Conservation (phyloP, 2,329 filamentous ascomycete genomes). For the Sporothrix phasma region DNA sequence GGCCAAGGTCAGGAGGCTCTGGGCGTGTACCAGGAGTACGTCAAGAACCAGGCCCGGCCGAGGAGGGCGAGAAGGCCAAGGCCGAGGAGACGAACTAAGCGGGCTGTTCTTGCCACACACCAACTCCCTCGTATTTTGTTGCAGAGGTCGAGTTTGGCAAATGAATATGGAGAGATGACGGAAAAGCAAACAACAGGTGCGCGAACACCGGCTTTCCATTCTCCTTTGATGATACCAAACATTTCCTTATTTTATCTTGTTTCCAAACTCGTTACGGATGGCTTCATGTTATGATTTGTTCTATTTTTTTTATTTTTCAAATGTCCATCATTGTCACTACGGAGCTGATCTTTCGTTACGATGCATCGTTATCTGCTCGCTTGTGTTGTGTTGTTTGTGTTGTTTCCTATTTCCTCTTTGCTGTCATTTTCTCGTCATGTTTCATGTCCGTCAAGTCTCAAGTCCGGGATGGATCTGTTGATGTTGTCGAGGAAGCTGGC, state of each 20-base stretch:
- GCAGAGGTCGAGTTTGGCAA: not conserved
- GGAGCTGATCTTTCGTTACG: not conserved
- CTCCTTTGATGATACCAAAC: conserved; percentile 21
- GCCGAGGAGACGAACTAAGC: conserved; percentile 30
- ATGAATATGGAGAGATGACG: conserved; percentile 6
- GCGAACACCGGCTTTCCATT: not conserved
- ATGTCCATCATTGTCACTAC: not conserved
- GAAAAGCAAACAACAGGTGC: not conserved
- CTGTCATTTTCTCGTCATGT: not conserved
- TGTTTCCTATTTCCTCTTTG: not conserved
- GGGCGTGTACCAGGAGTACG: conserved; percentile 95
- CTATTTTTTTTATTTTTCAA: not conserved
- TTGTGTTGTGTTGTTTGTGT: not conserved
- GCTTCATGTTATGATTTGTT: not conserved
- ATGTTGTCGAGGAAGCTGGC: not conserved
- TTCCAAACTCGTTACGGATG: conserved; percentile 10
- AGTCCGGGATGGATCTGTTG: not conserved
- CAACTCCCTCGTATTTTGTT: not conserved
- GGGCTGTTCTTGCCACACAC: conserved; percentile 10
- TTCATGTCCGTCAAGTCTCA: not conserved
- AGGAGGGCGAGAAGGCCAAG: conserved; percentile 39
- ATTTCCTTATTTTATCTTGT: conserved; percentile 18
- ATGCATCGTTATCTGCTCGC: not conserved
- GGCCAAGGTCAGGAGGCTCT: conserved; percentile 95
- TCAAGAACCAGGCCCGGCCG: conserved; percentile 62